A percentile compares a stretch with the other conserved stretches of the same genome.
Evolutionary conservation across 441 rosid genomes (phyloP).

Genomic region (Sinapis alba): DNA sequence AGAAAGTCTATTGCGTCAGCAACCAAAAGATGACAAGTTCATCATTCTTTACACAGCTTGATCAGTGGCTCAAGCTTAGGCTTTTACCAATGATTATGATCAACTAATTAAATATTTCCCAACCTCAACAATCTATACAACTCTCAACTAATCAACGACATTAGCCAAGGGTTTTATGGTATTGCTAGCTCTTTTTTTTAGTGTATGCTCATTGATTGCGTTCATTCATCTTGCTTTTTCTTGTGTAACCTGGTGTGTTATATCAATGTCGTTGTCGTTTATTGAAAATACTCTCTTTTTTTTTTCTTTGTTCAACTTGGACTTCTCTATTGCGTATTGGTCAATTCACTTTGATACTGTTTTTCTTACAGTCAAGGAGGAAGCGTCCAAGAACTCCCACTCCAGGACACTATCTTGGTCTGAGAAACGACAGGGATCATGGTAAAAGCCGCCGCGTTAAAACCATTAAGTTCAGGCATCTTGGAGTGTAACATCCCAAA

Average conservation of each 20-base stretch:
- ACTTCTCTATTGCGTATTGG: neutral
- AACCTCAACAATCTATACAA: slow-evolving; percentile 27
- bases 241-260: neutral
- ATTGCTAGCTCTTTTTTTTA: neutral
- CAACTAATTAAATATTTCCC: slow-evolving; percentile 71
- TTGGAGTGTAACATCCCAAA: too few species aligned
- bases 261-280: too few species aligned
- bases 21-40: slow-evolving; percentile 63
- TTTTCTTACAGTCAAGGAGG: slow-evolving; percentile 76
- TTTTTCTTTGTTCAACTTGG: neutral
- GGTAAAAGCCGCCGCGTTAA: slow-evolving; percentile 42
- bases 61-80: slow-evolving; percentile 81
- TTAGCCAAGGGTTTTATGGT: slow-evolving; percentile 47
- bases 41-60: slow-evolving; percentile 51
- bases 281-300: neutral
- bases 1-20: slow-evolving; percentile 79
- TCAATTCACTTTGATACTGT: slow-evolving; percentile 3
- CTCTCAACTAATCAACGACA: slow-evolving; percentile 86
- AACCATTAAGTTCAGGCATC: too few species aligned
- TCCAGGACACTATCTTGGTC: slow-evolving; percentile 88
- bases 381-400: slow-evolving; percentile 89
- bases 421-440: slow-evolving; percentile 69
- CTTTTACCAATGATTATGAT: slow-evolving; percentile 76
- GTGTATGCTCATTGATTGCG: neutral
- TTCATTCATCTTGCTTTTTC: neutral